Conservation (phyloP, 768 basidiomycete species). For the Rhodosporidiobolus sp. region DNA sequence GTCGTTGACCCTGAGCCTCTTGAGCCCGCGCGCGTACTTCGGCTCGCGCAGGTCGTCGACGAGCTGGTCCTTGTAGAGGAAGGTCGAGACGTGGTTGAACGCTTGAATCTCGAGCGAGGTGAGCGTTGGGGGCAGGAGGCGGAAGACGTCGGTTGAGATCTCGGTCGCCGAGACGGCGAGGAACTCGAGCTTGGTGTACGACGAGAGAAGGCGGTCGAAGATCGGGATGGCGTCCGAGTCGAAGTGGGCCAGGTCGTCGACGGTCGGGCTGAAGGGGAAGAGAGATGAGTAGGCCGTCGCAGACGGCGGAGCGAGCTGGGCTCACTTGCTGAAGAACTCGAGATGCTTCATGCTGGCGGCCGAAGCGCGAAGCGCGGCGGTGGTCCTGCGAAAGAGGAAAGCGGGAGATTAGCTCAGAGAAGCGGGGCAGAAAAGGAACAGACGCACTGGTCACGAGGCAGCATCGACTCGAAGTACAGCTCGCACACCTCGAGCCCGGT, state of each 20-base stretch:
- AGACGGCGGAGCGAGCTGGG: no score
- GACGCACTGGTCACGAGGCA: background rate
- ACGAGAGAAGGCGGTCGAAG: slow-evolving; percentile 18
- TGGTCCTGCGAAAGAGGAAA: background rate
- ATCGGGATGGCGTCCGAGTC: background rate
- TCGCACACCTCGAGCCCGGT: slow-evolving; percentile 7
- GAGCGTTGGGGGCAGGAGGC: slow-evolving; percentile 13
- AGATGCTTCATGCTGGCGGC: background rate
- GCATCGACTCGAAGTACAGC: slow-evolving; percentile 18
- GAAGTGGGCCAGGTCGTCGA: slow-evolving; percentile 7
- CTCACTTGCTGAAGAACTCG: slow-evolving; percentile 5
- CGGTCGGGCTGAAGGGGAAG: background rate
- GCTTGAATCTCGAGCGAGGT: background rate
- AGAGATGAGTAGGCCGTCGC: background rate
- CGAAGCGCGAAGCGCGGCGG: background rate
- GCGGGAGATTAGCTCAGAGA: background rate
- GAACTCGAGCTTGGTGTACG: background rate
- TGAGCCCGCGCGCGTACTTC: background rate
- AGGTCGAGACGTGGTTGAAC: slow-evolving; percentile 9
- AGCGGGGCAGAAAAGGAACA: background rate
- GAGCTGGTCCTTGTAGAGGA: slow-evolving; percentile 1
- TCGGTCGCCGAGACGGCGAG: slow-evolving; percentile 21
- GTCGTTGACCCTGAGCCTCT: background rate
- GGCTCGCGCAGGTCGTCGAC: background rate
- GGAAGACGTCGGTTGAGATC: slow-evolving; percentile 6